Base-by-base conservation (phyloP, 257 asterid species). In the Jacaranda copaia region DNA sequence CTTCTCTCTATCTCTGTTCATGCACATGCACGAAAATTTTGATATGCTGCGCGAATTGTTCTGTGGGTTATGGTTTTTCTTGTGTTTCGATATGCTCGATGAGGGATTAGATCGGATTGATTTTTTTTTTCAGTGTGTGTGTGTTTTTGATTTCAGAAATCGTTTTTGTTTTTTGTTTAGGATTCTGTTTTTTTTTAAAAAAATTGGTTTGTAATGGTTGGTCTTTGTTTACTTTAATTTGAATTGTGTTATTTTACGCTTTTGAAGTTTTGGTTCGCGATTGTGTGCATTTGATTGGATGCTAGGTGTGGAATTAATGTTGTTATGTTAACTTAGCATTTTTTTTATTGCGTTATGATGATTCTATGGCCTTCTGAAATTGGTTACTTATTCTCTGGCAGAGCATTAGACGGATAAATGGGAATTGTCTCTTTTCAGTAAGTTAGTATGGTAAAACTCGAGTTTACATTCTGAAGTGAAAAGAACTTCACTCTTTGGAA, bases 91-190 rank as follows among this genome's bases (percentile, higher is more conserved):
- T 70, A 39, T 55, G 32, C 48, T 60, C 79, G 49, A 43, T 60
- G 62, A 49, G 56, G 63, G 49, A 49, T 39, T 83, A 46, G 72
- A 76, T 80, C 71, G 25, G 83, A 74, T 84, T 77, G 76, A 69
- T 69, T 16, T 61, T 48, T n/a, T 67, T 18, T 42, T 8, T 78
- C n/a, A 15, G 14, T 51, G 49, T 38, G 16, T 5, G 8, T 9
- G 72, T n/a, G 3, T 48, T 32, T 48, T 42, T 57, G 38, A 25
- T 46, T 36, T 15, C n/a, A 5, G 49, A 32, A 15, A 25, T 59
- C 11, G 16, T 32, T 63, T 16, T 6, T 66, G 46, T n/a, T 35
- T 53, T 1, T 45, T 38, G 70, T 36, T 46, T 48, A 42, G 63
- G 81, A 77, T 59, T 66, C 4, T 60, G n/a, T 79, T 72, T 40